A percentile compares a stretch with the other conserved stretches of the same genome.
Conservation (phyloP, 2,329 filamentous ascomycete genomes). For the Xylariaceae sp. region DNA sequence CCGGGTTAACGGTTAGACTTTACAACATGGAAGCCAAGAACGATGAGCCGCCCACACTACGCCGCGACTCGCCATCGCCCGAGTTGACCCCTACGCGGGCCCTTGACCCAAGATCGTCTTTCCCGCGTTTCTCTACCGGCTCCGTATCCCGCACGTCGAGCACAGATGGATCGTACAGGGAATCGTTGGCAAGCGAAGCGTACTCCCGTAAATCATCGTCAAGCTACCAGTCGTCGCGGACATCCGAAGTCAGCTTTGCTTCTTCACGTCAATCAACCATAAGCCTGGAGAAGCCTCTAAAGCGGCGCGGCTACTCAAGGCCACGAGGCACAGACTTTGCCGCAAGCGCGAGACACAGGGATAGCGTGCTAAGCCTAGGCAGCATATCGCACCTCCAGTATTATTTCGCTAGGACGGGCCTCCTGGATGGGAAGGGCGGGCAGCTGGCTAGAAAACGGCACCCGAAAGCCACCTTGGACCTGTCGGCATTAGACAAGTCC, state of each 20-base stretch:
- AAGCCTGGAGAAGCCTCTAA: constrained; percentile 36
- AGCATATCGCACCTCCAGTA: constrained; percentile 97
- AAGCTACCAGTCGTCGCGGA: constrained; percentile 45
- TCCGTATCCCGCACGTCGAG: constrained; percentile 54
- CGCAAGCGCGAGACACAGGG: constrained; percentile 78
- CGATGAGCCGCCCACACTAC: constrained; percentile 36
- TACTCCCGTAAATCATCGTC: constrained; percentile 61
- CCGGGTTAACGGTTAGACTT: neutral
- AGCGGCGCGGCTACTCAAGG: constrained; percentile 77
- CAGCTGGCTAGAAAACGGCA: constrained; percentile 71
- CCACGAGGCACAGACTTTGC: constrained; percentile 86
- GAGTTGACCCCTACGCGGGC: constrained; percentile 58
- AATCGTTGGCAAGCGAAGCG: constrained; percentile 52
- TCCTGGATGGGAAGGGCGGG: constrained; percentile 88
- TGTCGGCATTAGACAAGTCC: constrained; percentile 47
- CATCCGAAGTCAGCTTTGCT: constrained; percentile 38
- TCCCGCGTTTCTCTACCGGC: constrained; percentile 58
- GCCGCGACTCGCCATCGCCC: constrained; percentile 59
- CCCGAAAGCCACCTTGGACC: constrained; percentile 51
- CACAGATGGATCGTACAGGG: constrained; percentile 43
- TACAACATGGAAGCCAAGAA: constrained; percentile 34
- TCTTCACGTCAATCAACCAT: constrained; percentile 44
- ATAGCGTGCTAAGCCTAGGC: constrained; percentile 92
- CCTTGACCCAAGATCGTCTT: constrained; percentile 51
- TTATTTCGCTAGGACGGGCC: constrained; percentile 91